Evolutionary conservation across 1,284 basidiomycete species (phyloP).

Genomic region (Ganoderma multipileum): DNA sequence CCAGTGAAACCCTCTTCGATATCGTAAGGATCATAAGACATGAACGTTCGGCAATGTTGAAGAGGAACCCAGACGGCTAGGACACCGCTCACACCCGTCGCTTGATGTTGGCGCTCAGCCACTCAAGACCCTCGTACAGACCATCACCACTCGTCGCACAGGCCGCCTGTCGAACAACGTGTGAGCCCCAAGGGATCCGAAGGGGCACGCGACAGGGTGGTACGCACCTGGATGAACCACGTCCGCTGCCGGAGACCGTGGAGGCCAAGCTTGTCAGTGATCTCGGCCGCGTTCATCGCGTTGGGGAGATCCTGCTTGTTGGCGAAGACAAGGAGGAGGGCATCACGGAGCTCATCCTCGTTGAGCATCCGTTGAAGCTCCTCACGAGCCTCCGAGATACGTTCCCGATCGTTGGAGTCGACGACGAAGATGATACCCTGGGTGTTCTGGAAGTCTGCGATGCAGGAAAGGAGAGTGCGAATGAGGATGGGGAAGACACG

Average conservation of each 20-base stretch:
- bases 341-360: constrained; percentile 99
- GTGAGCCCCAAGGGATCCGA: constrained; percentile 19
- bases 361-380: constrained; percentile 99
- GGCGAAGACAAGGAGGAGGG: constrained; percentile 97
- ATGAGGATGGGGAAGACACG: constrained; percentile 28
- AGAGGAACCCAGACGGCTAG: constrained; percentile 34
- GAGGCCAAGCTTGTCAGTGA: constrained; percentile 99
- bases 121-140: constrained; percentile 98
- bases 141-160: constrained; percentile 99
- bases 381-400: constrained; percentile 98
- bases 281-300: constrained; percentile 99
- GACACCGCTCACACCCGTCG: constrained; percentile 66
- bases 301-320: constrained; percentile 99
- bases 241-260: constrained; percentile 96
- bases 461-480: constrained; percentile 14
- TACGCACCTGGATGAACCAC: constrained; percentile 94
- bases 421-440: constrained; percentile 99
- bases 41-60: constrained; percentile 47
- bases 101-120: constrained; percentile 92
- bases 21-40: constrained; percentile 48
- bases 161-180: constrained; percentile 70
- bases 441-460: constrained; percentile 98
- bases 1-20: constrained; percentile 37
- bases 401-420: constrained; percentile 99
- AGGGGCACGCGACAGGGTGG: constrained; percentile 18